These are phyloP conservation scores for Plasmodium fragile DNA, from an alignment of 169 alveolate genomes.

Conservation along the genomic window DNA sequence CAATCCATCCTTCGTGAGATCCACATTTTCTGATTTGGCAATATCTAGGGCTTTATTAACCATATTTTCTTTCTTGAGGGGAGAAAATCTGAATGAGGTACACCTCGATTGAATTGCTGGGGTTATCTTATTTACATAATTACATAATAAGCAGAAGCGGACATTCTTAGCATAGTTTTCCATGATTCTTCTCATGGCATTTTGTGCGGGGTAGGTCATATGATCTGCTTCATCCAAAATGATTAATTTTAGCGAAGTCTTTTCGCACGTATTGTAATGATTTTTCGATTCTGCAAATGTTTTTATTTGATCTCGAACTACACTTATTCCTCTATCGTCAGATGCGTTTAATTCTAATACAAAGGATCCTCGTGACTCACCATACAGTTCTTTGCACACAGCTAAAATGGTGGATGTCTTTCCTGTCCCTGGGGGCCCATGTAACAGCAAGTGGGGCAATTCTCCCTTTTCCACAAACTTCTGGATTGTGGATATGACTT, in stretches of 20 bases:
- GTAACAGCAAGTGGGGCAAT: conserved; percentile 95
- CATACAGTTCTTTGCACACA: conserved; percentile 94
- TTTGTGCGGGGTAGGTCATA: conserved; percentile 98
- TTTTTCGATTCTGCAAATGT: conserved; percentile 93
- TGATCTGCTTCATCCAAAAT: conserved; percentile 98
- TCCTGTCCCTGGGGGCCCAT: conserved; percentile 99
- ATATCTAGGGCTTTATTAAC: conserved; percentile 89
- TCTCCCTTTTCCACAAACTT: conserved; percentile 95
- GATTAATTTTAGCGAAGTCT: conserved; percentile 90
- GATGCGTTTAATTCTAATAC: conserved; percentile 97
- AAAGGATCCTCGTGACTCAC: conserved; percentile 84
- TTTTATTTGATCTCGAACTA: conserved; percentile 97
- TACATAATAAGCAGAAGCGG: conserved; percentile 98
- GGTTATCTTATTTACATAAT: conserved; percentile 96
- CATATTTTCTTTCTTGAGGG: conserved; percentile 89
- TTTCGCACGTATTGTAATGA: conserved; percentile 79
- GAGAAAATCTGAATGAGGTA: conserved; percentile 96
- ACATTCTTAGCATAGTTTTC: conserved; percentile 97
- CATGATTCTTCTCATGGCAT: conserved; percentile 98
- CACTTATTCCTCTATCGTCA: conserved; percentile 98
- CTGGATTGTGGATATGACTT: conserved; percentile 93
- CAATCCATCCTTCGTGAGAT: conserved; percentile 88
- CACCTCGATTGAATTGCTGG: conserved; percentile 98
- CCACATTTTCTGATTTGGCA: conserved; percentile 89
- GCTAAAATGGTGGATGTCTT: conserved; percentile 96